Conservation (phyloP, 2,329 filamentous ascomycete genomes). For the Fusarium sublunatum region DNA sequence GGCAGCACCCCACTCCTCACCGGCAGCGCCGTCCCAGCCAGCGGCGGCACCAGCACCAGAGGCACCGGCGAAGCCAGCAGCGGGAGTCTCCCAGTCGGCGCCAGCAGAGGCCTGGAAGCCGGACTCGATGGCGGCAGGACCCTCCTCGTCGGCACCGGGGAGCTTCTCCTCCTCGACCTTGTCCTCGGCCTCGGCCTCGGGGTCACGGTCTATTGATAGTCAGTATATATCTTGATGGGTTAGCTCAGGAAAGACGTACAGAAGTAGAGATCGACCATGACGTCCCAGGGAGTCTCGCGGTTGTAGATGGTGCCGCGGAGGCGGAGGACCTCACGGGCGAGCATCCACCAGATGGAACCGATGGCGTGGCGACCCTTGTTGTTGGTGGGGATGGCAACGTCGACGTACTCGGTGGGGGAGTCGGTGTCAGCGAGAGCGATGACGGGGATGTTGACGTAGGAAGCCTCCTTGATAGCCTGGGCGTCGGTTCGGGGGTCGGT, state of each 20-base stretch:
- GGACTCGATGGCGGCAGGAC: conserved; percentile 79
- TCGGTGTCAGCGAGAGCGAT: conserved; percentile 99
- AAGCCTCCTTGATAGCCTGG: conserved; percentile 99
- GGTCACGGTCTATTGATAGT: conserved; percentile 82
- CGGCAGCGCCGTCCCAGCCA: conserved; percentile 68
- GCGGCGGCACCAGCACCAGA: conserved; percentile 55
- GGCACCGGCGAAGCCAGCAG: conserved; percentile 75
- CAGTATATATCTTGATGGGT: conserved; percentile 10
- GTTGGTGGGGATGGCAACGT: conserved; percentile 99
- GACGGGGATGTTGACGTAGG: conserved; percentile 99
- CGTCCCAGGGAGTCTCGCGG: conserved; percentile 98
- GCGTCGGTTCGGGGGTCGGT: conserved; percentile 99
- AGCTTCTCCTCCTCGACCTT: conserved; percentile 95
- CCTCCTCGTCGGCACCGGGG: conserved; percentile 85
- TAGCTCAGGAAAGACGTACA: conserved; percentile 63
- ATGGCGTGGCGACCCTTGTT: conserved; percentile 99
- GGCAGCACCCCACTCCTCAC: conserved; percentile 73
- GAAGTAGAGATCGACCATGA: conserved; percentile 99
- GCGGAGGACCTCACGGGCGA: conserved; percentile 99
- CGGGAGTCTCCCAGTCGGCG: conserved; percentile 88
- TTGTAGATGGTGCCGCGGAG: conserved; percentile 95
- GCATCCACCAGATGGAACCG: conserved; percentile 99
- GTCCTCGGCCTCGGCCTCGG: conserved; percentile 99
- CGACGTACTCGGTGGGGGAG: conserved; percentile 99
- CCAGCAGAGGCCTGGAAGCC: conserved; percentile 72